Evolutionary conservation across 2,329 filamentous ascomycete genomes (phyloP).

Genomic region (Cladosporium sp.): DNA sequence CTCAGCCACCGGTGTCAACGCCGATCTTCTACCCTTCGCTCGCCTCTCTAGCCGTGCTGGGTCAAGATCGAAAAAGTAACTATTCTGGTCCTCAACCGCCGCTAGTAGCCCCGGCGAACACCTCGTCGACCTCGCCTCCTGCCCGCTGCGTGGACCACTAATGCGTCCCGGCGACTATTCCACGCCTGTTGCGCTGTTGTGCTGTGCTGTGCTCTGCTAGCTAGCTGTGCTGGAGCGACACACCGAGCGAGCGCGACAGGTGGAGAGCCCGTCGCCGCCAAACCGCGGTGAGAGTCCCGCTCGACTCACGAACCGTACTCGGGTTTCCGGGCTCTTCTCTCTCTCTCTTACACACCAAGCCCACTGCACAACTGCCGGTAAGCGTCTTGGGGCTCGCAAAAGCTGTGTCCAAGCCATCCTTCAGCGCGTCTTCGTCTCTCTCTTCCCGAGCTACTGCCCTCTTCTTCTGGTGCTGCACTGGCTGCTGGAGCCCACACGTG

Average conservation of each 20-base stretch:
- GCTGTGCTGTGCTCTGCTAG: not conserved
- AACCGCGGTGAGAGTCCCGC: not conserved
- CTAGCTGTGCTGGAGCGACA: not conserved
- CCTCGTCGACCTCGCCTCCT: constrained; percentile 10
- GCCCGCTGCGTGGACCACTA: constrained; percentile 19
- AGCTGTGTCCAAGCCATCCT: constrained; percentile 2
- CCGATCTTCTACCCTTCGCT: constrained; percentile 9
- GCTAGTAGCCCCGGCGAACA: constrained; percentile 7
- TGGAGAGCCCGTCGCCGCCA: not conserved
- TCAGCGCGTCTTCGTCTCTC: constrained; percentile 6
- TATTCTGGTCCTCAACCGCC: constrained; percentile 19
- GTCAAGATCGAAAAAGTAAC: constrained; percentile 8
- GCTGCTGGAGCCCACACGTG: constrained; percentile 14
- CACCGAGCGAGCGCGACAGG: not conserved
- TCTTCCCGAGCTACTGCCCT: constrained; percentile 11
- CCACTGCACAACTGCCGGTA: constrained; percentile 17
- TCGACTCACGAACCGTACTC: not conserved
- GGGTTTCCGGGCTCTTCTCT: not conserved
- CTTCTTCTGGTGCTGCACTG: constrained; percentile 12
- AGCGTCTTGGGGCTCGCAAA: constrained; percentile 11
- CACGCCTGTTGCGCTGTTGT: constrained; percentile 5
- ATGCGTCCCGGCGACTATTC: constrained; percentile 1
- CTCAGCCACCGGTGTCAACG: constrained; percentile 2
- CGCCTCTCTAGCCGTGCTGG: constrained; percentile 2
- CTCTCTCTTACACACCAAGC: not conserved